Evolutionary conservation across 257 asterid genomes (phyloP).

Genomic region (Linderniella brevidens): DNA sequence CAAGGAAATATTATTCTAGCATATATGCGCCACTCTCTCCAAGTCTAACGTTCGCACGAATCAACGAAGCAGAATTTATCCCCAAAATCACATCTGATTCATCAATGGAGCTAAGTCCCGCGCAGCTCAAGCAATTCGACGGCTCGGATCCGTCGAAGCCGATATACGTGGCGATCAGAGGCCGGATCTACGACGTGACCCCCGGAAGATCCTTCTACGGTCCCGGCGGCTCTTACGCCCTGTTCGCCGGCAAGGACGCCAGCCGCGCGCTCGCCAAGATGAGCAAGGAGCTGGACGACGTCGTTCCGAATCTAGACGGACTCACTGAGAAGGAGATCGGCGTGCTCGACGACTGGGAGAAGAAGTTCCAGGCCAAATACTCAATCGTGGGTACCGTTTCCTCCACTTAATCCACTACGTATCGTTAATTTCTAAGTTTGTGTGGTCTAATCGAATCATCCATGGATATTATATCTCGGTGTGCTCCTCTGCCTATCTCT

Average conservation of each 20-base stretch:
- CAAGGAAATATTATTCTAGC: no score
- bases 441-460: no score
- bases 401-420: no score
- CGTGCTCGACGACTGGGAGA: slow-evolving; percentile 90
- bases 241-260: slow-evolving; percentile 95
- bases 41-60: not conserved
- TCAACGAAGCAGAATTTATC: slow-evolving; percentile 6
- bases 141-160: slow-evolving; percentile 84
- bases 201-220: slow-evolving; percentile 81
- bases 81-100: not conserved
- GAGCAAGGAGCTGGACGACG: slow-evolving; percentile 77
- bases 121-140: slow-evolving; percentile 57
- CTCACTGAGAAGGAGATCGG: slow-evolving; percentile 79
- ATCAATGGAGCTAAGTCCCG: slow-evolving; percentile 48
- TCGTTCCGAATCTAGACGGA: slow-evolving; percentile 44
- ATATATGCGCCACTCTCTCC: no score
- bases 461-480: no score
- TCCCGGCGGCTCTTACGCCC: slow-evolving; percentile 65
- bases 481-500: no score
- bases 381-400: slow-evolving; percentile 53
- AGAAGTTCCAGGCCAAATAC: slow-evolving; percentile 86
- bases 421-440: no score
- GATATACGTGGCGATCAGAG: slow-evolving; percentile 68
- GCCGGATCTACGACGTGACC: slow-evolving; percentile 67
- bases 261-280: slow-evolving; percentile 95